Evolutionary conservation across 192 early-diverging fungal genomes (phyloP), one percentile per base, ranked within the genome.

Genomic region (Coemansia sp.): DNA sequence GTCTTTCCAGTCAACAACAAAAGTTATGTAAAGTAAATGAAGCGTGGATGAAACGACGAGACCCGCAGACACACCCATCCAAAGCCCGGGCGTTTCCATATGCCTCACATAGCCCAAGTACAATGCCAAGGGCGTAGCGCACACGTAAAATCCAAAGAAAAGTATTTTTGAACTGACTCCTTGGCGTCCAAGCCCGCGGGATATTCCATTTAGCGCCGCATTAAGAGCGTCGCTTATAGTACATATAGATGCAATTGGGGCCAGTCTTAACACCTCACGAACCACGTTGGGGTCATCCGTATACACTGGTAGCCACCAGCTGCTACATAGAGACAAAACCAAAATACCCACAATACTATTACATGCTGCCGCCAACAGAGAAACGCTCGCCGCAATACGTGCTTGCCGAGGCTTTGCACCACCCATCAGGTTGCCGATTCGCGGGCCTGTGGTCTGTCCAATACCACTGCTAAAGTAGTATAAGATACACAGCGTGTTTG

Each of bases 371-470:
- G 89, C 73, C 0, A 77, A 38, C 18, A 92, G 56, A 10, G 87
- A 83, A 19, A 84, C 67, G 9, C 76, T 62, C 12, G 83, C 69
- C 5, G 89, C 72, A 89, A 65, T 92, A 80, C 81, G 82, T 9
- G 91, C 89, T 38, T 84, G 81, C 1, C 69, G 59, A 9, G 85
- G 69, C 53, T 86, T 84, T 18, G 68, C 84, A 26, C 26, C 86
- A 8, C 92, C 92, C n/a, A 92, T 76, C 11, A 91, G 66, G 56
- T 90, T 89, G 18, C 91, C 94, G 41, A 96, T 88, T 9, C 96
- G 85, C 37, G 91, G 92, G 15, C 90, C 87, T 0, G 87, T 86
- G 4, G 88, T 92, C 23, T 94, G 87, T 6, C 88, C 81, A 10
- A 96, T 74, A 0, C 92, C 93, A 44, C 92, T 84, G 45, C 88